phyloP scores from a whole-genome alignment of 768 basidiomycete genomes.

The Suillus americanus region DNA sequence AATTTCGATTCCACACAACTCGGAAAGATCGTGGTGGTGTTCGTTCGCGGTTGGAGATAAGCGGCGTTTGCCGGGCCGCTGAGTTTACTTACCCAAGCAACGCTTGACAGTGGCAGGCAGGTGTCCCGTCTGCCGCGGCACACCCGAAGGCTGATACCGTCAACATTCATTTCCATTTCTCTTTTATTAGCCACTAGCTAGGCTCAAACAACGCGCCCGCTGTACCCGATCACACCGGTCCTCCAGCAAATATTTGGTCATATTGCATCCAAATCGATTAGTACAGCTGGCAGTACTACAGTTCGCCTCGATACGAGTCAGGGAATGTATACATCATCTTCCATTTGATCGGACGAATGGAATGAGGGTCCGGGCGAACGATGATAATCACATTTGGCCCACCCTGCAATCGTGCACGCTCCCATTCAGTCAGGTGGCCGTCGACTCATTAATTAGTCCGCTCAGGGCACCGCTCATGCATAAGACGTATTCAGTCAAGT shows the following conservation, averaged over 20 bases:
- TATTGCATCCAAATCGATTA: not conserved
- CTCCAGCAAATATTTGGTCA: not conserved
- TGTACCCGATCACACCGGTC: not conserved
- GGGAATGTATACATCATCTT: not conserved
- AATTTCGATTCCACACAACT: too few relatives aligned
- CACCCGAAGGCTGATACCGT: too few relatives aligned
- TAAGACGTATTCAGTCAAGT: not conserved
- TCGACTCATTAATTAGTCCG: not conserved
- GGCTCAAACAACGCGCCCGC: not conserved
- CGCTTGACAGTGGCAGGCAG: too few relatives aligned
- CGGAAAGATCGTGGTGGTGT: not conserved
- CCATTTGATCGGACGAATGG: constrained; percentile 11
- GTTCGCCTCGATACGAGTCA: not conserved
- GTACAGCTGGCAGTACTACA: not conserved
- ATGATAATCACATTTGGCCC: not conserved
- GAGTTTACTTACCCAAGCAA: not conserved
- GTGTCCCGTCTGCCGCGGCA: not conserved
- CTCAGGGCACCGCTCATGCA: too few relatives aligned
- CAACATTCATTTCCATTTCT: too few relatives aligned
- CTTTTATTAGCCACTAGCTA: not conserved
- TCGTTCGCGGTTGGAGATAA: constrained; percentile 11
- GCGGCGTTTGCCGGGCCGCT: constrained; percentile 23
- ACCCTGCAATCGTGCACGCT: not conserved
- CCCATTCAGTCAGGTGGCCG: not conserved
- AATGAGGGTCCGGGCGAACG: not conserved